Percentiles rank a stretch among this genome's conserved stretches.
Conservation (phyloP, 345 rosid species). For the Hibiscus tridactylites region DNA sequence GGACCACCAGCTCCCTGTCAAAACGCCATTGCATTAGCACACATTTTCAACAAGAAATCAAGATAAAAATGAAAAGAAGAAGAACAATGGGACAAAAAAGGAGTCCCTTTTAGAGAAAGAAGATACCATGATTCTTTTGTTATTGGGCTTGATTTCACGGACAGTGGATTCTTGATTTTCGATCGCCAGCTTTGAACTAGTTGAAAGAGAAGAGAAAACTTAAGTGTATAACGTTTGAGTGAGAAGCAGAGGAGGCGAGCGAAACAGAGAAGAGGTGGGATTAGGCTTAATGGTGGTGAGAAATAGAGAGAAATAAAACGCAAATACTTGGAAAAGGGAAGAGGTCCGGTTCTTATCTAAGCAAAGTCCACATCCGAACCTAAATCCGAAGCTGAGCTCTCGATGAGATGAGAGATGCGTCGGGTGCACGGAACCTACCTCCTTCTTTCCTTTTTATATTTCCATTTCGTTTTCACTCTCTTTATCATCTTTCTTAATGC, state of each 20-base stretch:
- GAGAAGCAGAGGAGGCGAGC: slow-evolving; percentile 1
- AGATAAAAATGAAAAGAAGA: neutral
- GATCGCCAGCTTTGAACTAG: slow-evolving; percentile 61
- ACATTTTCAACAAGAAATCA: neutral
- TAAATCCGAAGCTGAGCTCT: slow-evolving; percentile 29
- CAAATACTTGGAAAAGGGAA: neutral
- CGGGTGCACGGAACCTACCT: slow-evolving; percentile 48
- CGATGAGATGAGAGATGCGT: slow-evolving; percentile 32
- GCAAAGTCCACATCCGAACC: slow-evolving; percentile 36
- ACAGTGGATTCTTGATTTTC: slow-evolving; percentile 64
- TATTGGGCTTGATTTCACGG: slow-evolving; percentile 75
- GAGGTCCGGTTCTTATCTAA: slow-evolving; percentile 57
- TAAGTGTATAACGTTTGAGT: slow-evolving; percentile 12
- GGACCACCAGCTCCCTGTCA: slow-evolving; percentile 64
- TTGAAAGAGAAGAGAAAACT: neutral
- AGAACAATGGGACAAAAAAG: neutral
- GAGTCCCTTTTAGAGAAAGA: neutral
- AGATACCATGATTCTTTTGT: slow-evolving; percentile 75
- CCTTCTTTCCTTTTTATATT: slow-evolving; percentile 34
- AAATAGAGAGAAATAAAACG: neutral
- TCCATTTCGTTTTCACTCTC: slow-evolving; percentile 28
- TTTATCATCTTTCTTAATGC: slow-evolving; percentile 8
- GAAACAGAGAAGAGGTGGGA: neutral
- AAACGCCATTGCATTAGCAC: slow-evolving; percentile 18
- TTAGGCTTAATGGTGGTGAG: too few relatives aligned